phyloP scores from a whole-genome alignment of 2,329 filamentous ascomycete genomes.

The Colletotrichum gigasporum region DNA sequence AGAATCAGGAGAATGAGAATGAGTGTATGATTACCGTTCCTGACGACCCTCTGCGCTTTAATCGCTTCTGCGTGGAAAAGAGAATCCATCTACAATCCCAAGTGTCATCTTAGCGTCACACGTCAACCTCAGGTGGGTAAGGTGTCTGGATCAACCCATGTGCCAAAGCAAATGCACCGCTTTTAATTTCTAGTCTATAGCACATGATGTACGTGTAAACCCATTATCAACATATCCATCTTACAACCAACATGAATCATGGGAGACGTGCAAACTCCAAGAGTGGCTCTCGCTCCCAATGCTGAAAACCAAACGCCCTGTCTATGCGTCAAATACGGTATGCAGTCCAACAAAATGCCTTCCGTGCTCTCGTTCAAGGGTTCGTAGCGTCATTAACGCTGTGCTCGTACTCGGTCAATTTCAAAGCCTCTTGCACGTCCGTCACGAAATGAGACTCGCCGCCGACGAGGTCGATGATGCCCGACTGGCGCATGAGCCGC shows the following conservation, averaged over 20 bases:
- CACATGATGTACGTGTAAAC: neutral
- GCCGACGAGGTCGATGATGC: slow-evolving; percentile 86
- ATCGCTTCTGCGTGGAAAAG: too few species aligned
- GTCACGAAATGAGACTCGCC: slow-evolving; percentile 81
- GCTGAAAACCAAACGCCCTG: slow-evolving; percentile 21
- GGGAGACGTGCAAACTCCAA: neutral
- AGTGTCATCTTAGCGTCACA: too few species aligned
- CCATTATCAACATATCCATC: slow-evolving; percentile 1
- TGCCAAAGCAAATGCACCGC: neutral
- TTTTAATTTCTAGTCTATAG: slow-evolving; percentile 21
- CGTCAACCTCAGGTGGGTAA: too few species aligned
- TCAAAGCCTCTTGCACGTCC: slow-evolving; percentile 85
- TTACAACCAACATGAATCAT: neutral
- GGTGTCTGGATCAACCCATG: too few species aligned
- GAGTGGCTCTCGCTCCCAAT: slow-evolving; percentile 2
- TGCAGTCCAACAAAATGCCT: neutral
- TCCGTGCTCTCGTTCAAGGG: neutral
- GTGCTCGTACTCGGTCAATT: slow-evolving; percentile 79
- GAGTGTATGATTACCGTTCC: slow-evolving; percentile 9
- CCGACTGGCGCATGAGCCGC: slow-evolving; percentile 77
- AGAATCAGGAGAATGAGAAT: neutral
- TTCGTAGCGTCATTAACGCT: slow-evolving; percentile 39
- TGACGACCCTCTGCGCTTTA: too few species aligned
- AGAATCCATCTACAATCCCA: too few species aligned
- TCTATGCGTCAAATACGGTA: slow-evolving; percentile 2